These are phyloP conservation scores for Paulownia fortunei DNA, from an alignment of 257 asterid species.

Conservation along the genomic window DNA sequence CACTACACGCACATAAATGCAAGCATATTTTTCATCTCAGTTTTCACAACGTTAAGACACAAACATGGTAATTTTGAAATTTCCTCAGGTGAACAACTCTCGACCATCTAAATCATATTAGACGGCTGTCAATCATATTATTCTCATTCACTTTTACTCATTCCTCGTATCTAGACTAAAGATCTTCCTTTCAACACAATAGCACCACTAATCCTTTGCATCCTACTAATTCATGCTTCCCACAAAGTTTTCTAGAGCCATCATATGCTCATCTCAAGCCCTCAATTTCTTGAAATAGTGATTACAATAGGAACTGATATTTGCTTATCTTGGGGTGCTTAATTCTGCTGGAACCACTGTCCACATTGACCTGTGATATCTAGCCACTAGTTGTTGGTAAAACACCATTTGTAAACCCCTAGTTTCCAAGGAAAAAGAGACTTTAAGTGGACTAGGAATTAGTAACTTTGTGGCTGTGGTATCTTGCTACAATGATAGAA, in stretches of 20 bases:
- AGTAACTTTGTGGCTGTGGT: constrained; percentile 7
- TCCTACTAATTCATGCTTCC: not conserved
- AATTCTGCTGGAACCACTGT: constrained; percentile 35
- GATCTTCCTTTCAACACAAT: constrained; percentile 18
- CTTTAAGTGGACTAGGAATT: constrained; percentile 28
- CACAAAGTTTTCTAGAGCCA: constrained; percentile 18
- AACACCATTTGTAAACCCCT: constrained; percentile 9
- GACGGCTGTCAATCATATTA: constrained; percentile 26
- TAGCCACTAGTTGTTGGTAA: constrained; percentile 31
- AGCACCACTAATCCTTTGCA: constrained; percentile 21
- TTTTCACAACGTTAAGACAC: not conserved
- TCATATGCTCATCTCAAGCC: constrained; percentile 21
- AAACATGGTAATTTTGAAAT: constrained; percentile 9
- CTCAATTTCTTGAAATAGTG: constrained; percentile 30
- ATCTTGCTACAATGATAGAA: not conserved
- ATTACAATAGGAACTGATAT: constrained; percentile 30
- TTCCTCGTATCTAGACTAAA: constrained; percentile 19
- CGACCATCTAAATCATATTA: constrained; percentile 42
- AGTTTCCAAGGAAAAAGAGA: constrained; percentile 16
- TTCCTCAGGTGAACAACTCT: constrained; percentile 23
- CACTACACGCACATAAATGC: not conserved
- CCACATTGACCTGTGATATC: constrained; percentile 33
- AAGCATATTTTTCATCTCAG: too few species aligned
- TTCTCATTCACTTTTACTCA: constrained; percentile 27
- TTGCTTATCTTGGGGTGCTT: constrained; percentile 33